Base-by-base conservation (phyloP, 2,329 filamentous ascomycete genomes). In the Beauveria pseudobassiana region DNA sequence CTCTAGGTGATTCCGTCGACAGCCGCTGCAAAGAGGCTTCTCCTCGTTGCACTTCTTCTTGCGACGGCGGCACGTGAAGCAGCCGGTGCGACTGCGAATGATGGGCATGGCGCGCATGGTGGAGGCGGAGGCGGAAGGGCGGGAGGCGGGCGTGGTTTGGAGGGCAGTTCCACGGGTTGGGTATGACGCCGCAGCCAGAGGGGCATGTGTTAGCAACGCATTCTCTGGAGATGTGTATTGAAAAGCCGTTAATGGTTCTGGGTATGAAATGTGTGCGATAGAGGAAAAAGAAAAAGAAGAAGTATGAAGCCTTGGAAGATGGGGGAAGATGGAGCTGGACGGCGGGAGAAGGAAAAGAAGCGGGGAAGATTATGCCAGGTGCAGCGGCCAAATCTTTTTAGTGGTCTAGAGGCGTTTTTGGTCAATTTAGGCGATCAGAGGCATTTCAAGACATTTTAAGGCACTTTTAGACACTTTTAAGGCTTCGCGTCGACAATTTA, bases 41-140 rank as follows among this genome's bases (percentile, higher is more conserved):
- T 77, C 75, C 70, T 83, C 80, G 65, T 82, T 79, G 68, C 81
- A 84, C 65, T 80, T 77, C 65, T 82, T 82, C 70, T 83, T 83
- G 63, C 80, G 75, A 43, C 79, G 78, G 64, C 78, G 76, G 70
- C 78, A 81, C 30, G 77, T 80, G 69, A 80, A 72, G 70, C 78
- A 80, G 62, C 77, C 77, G 18, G 76, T 74, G 65, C 75, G 67
- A 64, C 68, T 71, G 63, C 73, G 68, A 61, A 75, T 73, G 63
- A 74, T 73, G 63, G 72, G 72, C 62, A 63, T 55, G n/a, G 62
- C 49, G 16, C 62, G 56, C 62, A 63, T 63, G 30, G 50, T 48
- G 43, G 14, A 28, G 2, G 61, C 12, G 22, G 5, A 16, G 20
- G 16, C 20, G 20, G 42, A n/a, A 20, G 18, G 7, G 9, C 26